Percentiles rank a stretch among this genome's conserved stretches.
Conservation (phyloP, 352 stramenopile genomes). For the Globisporangium cystogenes region DNA sequence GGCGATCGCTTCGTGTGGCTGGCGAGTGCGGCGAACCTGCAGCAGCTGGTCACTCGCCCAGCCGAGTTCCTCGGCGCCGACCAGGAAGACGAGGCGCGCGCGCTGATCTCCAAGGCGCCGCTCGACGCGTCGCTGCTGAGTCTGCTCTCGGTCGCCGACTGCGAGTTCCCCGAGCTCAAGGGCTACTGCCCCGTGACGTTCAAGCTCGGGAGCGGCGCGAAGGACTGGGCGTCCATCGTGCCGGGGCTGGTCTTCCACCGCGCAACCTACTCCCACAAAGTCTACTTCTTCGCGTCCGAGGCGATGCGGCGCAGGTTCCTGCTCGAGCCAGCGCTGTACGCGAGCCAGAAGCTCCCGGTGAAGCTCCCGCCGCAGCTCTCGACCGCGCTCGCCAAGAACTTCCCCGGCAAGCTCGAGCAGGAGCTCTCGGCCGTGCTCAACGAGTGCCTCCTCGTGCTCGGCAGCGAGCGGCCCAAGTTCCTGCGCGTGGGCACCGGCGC, state of each 20-base stretch:
- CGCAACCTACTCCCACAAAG: slow-evolving; percentile 45
- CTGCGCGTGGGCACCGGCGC: slow-evolving; percentile 22
- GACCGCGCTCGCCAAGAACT: slow-evolving; percentile 32
- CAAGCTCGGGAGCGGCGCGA: slow-evolving; percentile 21
- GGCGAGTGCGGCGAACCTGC: slow-evolving; percentile 23
- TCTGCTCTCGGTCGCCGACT: slow-evolving; percentile 53
- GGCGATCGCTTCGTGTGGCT: slow-evolving; percentile 36
- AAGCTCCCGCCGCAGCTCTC: slow-evolving; percentile 59
- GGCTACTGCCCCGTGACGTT: slow-evolving; percentile 76
- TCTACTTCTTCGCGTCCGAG: slow-evolving; percentile 60
- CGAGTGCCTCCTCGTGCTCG: slow-evolving; percentile 48
- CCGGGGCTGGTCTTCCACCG: slow-evolving; percentile 60
- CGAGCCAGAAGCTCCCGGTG: slow-evolving; percentile 37
- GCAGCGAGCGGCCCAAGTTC: slow-evolving; percentile 58
- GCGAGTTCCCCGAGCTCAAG: slow-evolving; percentile 65
- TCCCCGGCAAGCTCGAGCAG: slow-evolving; percentile 54
- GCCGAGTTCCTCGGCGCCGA: slow-evolving; percentile 32
- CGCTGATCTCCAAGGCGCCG: slow-evolving; percentile 28
- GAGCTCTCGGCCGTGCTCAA: slow-evolving; percentile 53
- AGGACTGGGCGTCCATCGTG: slow-evolving; percentile 39
- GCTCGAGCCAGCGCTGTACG: slow-evolving; percentile 32
- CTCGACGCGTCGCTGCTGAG: slow-evolving; percentile 62
- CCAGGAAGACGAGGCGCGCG: slow-evolving; percentile 19
- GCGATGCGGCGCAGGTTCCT: slow-evolving; percentile 40
- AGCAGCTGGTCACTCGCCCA: slow-evolving; percentile 25